These are phyloP conservation scores for Coemansia sp. DNA, from an alignment of 192 early-diverging fungal species.

Conservation along the genomic window DNA sequence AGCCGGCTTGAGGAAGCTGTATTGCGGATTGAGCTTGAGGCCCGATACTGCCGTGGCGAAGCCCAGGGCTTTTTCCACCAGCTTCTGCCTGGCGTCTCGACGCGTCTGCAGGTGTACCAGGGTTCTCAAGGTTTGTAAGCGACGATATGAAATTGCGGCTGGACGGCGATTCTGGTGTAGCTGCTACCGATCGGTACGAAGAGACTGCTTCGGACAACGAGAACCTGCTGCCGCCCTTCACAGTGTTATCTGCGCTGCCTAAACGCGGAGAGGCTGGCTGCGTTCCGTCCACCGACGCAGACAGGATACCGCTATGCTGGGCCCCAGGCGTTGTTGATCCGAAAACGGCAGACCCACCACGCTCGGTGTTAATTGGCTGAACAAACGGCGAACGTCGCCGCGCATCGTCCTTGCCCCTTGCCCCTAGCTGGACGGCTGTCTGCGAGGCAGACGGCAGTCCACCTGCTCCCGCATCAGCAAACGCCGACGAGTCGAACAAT, in stretches of 20 bases:
- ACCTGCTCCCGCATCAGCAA: neutral
- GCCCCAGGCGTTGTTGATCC: neutral
- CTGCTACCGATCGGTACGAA: slow-evolving; percentile 1
- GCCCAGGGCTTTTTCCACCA: neutral
- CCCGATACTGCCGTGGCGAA: neutral
- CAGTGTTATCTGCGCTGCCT: slow-evolving; percentile 14
- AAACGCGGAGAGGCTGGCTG: slow-evolving; percentile 6
- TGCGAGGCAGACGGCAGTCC: neutral
- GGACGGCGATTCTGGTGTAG: slow-evolving; percentile 36
- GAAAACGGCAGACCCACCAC: neutral
- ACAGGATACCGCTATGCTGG: neutral
- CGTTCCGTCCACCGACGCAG: neutral
- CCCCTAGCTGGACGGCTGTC: neutral
- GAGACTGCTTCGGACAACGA: slow-evolving; percentile 18
- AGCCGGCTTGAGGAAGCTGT: neutral
- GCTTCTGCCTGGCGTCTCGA: neutral
- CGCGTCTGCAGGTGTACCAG: neutral
- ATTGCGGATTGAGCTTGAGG: neutral
- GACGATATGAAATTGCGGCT: slow-evolving; percentile 26
- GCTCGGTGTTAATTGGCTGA: slow-evolving; percentile 3
- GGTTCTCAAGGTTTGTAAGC: slow-evolving; percentile 28
- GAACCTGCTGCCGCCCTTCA: slow-evolving; percentile 8
- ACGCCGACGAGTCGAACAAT: slow-evolving; percentile 9
- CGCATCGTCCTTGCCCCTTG: neutral
- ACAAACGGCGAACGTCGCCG: slow-evolving; percentile 24